Conservation (phyloP, 129 eudicot genomes). For the Scalesia atractyloides region DNA sequence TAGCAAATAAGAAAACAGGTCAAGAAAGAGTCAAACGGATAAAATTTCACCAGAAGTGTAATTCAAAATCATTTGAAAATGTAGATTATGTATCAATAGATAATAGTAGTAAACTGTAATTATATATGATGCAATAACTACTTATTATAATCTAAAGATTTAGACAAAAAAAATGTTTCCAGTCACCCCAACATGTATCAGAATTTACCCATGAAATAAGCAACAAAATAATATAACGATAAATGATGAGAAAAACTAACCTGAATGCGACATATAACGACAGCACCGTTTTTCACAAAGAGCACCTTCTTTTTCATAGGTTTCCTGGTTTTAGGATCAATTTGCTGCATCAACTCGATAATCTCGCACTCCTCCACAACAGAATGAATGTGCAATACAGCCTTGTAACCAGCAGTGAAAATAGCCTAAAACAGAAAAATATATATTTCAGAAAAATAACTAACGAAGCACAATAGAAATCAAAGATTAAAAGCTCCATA, state of each 20-base stretch:
- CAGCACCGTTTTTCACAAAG: slow-evolving; percentile 81
- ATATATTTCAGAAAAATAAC: neutral
- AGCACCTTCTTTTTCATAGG: slow-evolving; percentile 81
- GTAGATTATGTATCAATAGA: neutral
- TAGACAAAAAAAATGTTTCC: neutral
- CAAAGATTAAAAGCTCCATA: slow-evolving; percentile 25
- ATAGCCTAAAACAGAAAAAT: slow-evolving; percentile 57
- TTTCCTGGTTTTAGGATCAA: slow-evolving; percentile 80
- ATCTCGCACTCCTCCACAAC: slow-evolving; percentile 97
- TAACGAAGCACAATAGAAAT: slow-evolving; percentile 4
- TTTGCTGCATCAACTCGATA: slow-evolving; percentile 77
- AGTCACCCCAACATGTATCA: neutral
- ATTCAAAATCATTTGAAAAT: neutral
- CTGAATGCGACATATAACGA: slow-evolving; percentile 88
- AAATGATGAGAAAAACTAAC: slow-evolving; percentile 35
- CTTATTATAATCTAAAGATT: neutral
- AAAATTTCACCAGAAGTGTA: neutral
- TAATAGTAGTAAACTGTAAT: neutral
- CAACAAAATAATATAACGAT: neutral
- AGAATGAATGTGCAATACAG: slow-evolving; percentile 91
- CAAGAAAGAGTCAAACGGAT: neutral
- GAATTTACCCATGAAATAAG: neutral
- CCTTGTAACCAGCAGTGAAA: slow-evolving; percentile 95
- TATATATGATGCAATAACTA: neutral
- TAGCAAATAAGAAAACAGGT: neutral